Evolutionary conservation across 352 stramenopile species (phyloP), one percentile per base, ranked within the genome.

Genomic region (Pythium apleroticum): DNA sequence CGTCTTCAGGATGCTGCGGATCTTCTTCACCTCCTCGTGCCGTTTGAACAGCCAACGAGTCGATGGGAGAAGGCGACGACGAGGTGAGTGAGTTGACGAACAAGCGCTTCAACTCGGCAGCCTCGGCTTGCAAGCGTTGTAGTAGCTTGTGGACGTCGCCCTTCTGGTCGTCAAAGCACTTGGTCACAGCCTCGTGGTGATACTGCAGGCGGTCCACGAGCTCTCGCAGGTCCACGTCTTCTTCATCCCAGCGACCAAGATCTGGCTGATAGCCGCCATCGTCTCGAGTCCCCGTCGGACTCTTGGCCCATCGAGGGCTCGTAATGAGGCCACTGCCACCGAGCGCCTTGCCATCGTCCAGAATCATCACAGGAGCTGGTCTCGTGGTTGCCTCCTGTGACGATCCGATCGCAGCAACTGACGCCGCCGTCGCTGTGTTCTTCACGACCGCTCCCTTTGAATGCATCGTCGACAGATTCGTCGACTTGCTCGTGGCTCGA

Each of bases 131-230:
- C n/a, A 95, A 43, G 35, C 87, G 77, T 56, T 93, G 72, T 19
- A 90, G 64, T 27, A 90, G 53, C 41, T 83, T 77, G 19, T 79
- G 76, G 10, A 85, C 73, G 55, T 90, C 82, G 0, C 77, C 77
- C 50, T 89, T 86, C 45, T 92, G 83, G 28, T 91, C 76, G 28
- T 91, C 78, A 27, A 93, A 92, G 31, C 63, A 81, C 60, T 91
- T 92, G 8, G 80, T 70, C 24, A 91, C 82, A 4, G 76, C 74
- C 54, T 95, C 86, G 61, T 95, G 86, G 52, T 95, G 84, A 41
- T 83, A 86, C 57, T 93, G 84, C 41, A 95, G 57, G 22, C 84
- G 75, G 48, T 95, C 84, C 0, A 93, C 74, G 1, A 95, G 76
- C 24, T 93, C 82, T 4, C 84, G 81, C 8, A 95, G 52, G 24